Conservation (phyloP, 192 early-diverging fungal species). For the Coemansia sp. region DNA sequence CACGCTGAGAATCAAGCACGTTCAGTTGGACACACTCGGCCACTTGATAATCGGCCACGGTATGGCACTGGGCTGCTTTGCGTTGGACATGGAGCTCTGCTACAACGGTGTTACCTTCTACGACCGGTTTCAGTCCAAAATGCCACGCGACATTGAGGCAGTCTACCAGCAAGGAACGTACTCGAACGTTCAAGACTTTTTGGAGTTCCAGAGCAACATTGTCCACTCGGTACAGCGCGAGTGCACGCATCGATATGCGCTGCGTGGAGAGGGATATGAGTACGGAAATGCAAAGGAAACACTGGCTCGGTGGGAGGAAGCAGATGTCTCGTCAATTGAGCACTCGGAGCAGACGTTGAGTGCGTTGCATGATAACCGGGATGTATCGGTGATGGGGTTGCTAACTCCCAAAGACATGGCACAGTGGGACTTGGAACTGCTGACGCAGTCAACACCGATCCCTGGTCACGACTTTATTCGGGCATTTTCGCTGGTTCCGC, state of each 20-base stretch:
- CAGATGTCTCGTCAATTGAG: conserved; percentile 57
- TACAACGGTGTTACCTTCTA: conserved; percentile 74
- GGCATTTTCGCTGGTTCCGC: conserved; percentile 34
- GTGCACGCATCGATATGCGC: conserved; percentile 63
- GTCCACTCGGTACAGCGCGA: conserved; percentile 73
- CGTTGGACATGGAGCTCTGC: conserved; percentile 55
- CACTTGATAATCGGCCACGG: conserved; percentile 49
- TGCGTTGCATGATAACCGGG: conserved; percentile 67
- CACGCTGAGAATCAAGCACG: conserved; percentile 84
- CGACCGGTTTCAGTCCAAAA: conserved; percentile 71
- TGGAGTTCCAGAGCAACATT: conserved; percentile 74
- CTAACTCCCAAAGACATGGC: conserved; percentile 25
- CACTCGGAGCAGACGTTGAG: conserved; percentile 55
- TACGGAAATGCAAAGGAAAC: conserved; percentile 54
- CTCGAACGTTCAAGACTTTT: conserved; percentile 89
- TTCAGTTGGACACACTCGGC: conserved; percentile 83
- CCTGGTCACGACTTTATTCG: conserved; percentile 23
- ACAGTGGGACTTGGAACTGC: conserved; percentile 37
- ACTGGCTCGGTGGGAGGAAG: conserved; percentile 57
- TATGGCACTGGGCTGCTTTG: conserved; percentile 29
- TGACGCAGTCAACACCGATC: conserved; percentile 42
- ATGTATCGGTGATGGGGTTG: conserved; percentile 62
- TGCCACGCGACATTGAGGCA: conserved; percentile 83
- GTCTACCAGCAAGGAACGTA: conserved; percentile 83
- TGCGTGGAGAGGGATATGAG: conserved; percentile 63